Conservation (phyloP, 495 filamentous ascomycete species). For the Trichocladium antarcticum region DNA sequence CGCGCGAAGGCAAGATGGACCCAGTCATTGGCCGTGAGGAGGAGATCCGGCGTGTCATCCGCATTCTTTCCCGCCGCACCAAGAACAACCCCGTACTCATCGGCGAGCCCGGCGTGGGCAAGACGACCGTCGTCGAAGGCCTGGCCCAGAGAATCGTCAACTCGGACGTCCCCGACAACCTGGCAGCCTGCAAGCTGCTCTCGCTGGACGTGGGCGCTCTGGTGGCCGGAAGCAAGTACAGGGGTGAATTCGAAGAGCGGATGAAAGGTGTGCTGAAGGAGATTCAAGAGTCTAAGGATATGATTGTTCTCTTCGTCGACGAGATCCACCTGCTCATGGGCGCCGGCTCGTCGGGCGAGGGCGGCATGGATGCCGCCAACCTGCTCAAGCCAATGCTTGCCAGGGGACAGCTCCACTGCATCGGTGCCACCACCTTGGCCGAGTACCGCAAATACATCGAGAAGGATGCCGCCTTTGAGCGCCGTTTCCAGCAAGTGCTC, state of each 20-base stretch:
- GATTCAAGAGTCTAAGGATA: constrained; percentile 90
- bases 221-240: constrained; percentile 93
- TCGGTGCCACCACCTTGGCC: constrained; percentile 85
- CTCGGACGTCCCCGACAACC: constrained; percentile 84
- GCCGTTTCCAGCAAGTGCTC: constrained; percentile 94
- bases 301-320: constrained; percentile 94
- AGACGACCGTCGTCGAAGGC: constrained; percentile 96
- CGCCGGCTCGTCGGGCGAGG: constrained; percentile 83
- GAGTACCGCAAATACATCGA: constrained; percentile 99
- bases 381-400: constrained; percentile 95
- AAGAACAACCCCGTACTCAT: constrained; percentile 97
- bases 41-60: constrained; percentile 86
- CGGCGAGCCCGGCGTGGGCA: constrained; percentile 95
- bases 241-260: constrained; percentile 95
- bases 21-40: constrained; percentile 96
- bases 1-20: constrained; percentile 93
- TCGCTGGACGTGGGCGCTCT: constrained; percentile 90
- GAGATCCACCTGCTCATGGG: constrained; percentile 99
- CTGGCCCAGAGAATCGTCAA: constrained; percentile 94
- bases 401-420: constrained; percentile 91
- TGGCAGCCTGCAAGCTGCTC: constrained; percentile 87
- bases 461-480: constrained; percentile 94
- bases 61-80: constrained; percentile 84
- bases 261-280: constrained; percentile 99
- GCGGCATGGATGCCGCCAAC: constrained; percentile 98